Evolutionary conservation across 2,329 filamentous ascomycete genomes (phyloP).

Genomic region (Colletotrichum brevisporum): DNA sequence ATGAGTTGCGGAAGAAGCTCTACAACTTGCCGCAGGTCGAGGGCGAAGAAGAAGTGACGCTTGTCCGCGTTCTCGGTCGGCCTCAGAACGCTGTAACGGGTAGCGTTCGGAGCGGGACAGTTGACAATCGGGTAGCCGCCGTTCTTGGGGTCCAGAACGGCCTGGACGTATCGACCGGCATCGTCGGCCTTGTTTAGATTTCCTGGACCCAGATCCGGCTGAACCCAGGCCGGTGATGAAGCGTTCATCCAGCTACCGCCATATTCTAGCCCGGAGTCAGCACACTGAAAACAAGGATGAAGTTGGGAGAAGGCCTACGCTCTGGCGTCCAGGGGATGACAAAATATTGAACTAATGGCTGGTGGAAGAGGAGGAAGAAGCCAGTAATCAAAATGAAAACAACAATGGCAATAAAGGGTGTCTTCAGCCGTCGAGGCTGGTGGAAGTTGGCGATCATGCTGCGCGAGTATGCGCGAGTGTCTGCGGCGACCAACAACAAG

Average conservation of each 20-base stretch:
- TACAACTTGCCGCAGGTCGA: conserved; percentile 63
- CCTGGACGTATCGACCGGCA: conserved; percentile 55
- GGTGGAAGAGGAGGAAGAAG: conserved; percentile 80
- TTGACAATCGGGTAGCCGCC: conserved; percentile 47
- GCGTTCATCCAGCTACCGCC: conserved; percentile 39
- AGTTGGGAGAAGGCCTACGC: neutral
- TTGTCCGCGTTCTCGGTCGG: conserved; percentile 18
- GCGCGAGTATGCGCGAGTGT: neutral
- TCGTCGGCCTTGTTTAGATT: conserved; percentile 26
- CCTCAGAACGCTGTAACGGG: conserved; percentile 33
- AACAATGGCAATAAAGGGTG: conserved; percentile 52
- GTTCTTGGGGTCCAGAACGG: conserved; percentile 47
- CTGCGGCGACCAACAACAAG: neutral
- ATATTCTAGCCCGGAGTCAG: conserved; percentile 28
- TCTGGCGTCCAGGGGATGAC: conserved; percentile 34
- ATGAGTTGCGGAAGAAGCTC: conserved; percentile 64
- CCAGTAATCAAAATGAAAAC: conserved; percentile 71
- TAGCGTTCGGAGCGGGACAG: conserved; percentile 44
- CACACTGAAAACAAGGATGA: neutral
- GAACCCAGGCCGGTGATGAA: conserved; percentile 27
- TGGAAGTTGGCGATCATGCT: conserved; percentile 33
- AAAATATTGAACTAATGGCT: conserved; percentile 34
- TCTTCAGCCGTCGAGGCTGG: conserved; percentile 33
- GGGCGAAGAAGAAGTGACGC: conserved; percentile 64
- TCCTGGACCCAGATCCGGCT: conserved; percentile 25